These are phyloP conservation scores for Hypoxylon sp. DNA, from an alignment of 2,329 filamentous ascomycete genomes.

Conservation along the genomic window DNA sequence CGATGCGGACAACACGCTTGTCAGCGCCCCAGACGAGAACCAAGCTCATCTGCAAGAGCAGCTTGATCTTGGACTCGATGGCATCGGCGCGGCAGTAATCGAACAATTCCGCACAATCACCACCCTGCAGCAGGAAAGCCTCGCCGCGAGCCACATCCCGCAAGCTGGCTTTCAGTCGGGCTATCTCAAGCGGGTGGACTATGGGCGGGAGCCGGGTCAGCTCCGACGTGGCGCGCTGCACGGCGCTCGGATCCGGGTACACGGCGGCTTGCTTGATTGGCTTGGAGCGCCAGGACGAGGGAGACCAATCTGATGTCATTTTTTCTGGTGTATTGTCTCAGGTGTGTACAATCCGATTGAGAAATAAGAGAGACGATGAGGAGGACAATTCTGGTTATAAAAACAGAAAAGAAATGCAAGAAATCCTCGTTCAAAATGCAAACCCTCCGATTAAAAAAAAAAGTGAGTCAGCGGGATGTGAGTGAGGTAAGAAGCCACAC, in stretches of 20 bases:
- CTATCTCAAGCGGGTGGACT: conserved; percentile 82
- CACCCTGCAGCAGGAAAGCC: conserved; percentile 93
- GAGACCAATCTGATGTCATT: conserved; percentile 68
- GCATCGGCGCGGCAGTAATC: conserved; percentile 90
- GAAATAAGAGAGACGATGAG: too few species aligned
- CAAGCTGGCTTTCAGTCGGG: conserved; percentile 78
- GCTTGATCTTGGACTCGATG: conserved; percentile 96
- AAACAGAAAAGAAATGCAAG: too few species aligned
- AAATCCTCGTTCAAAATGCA: too few species aligned
- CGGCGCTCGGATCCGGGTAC: conserved; percentile 69
- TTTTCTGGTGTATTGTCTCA: too few species aligned
- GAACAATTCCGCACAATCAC: conserved; percentile 96
- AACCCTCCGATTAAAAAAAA: too few species aligned
- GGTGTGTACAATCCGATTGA: too few species aligned
- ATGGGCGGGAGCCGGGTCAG: conserved; percentile 77
- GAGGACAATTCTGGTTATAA: too few species aligned
- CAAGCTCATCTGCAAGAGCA: conserved; percentile 95
- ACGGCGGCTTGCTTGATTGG: conserved; percentile 80
- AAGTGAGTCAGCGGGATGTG: too few species aligned
- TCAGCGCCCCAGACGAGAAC: conserved; percentile 88
- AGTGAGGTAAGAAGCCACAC: too few species aligned
- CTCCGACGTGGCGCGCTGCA: conserved; percentile 68
- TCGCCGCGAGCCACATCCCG: conserved; percentile 89
- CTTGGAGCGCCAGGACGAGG: conserved; percentile 77
- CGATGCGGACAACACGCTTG: conserved; percentile 89